These are phyloP conservation scores for Cadophora luteo-olivacea DNA, from an alignment of 2,329 filamentous ascomycete genomes.

Conservation along the genomic window DNA sequence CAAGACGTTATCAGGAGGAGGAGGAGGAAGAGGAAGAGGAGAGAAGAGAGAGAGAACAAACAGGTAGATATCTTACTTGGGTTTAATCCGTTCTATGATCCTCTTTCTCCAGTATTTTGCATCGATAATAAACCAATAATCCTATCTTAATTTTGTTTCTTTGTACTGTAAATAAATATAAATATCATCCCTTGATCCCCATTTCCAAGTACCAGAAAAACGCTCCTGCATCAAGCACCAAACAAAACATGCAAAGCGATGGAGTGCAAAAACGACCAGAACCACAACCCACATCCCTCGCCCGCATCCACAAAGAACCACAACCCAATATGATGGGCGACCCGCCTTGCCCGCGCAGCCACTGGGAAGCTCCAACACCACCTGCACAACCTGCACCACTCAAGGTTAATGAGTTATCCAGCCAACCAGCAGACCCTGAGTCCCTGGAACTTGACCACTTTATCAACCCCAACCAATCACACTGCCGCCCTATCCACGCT, in stretches of 20 bases:
- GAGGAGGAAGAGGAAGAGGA: neutral
- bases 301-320: neutral
- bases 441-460: neutral
- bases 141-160: neutral
- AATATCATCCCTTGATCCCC: neutral
- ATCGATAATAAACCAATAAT: neutral
- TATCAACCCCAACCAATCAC: slow-evolving; percentile 1
- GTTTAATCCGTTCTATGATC: no score
- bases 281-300: neutral
- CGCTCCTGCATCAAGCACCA: neutral
- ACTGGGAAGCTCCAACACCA: neutral
- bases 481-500: neutral
- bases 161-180: neutral
- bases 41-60: no score
- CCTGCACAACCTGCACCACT: neutral
- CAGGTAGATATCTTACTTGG: no score
- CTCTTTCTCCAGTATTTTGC: neutral
- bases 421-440: neutral
- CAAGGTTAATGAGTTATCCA: neutral
- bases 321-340: neutral
- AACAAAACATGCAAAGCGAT: neutral
- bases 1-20: neutral
- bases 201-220: neutral
- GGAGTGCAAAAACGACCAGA: neutral
- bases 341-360: neutral